A percentile compares a stretch with the other conserved stretches of the same genome.
Conservation (phyloP, 106 monocot species). For the Iris macrosiphon region DNA sequence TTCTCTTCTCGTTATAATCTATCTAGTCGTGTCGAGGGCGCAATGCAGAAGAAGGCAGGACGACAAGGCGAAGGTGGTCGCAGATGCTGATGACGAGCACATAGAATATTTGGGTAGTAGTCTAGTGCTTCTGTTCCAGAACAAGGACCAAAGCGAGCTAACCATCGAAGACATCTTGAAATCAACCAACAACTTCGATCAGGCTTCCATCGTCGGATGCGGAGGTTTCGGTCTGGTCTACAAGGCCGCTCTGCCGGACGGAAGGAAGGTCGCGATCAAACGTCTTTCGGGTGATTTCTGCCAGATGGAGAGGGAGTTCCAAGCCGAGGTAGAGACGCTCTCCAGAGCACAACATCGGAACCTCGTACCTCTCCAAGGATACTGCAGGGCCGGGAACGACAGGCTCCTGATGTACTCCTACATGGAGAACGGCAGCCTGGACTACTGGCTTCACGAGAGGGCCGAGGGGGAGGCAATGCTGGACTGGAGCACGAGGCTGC, state of each 20-base stretch:
- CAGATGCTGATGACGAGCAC: slow-evolving; percentile 12
- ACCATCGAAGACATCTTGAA: slow-evolving; percentile 19
- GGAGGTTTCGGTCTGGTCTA: slow-evolving; percentile 26
- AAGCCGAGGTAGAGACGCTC: slow-evolving; percentile 22
- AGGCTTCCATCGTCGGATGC: slow-evolving; percentile 15
- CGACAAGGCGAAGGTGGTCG: slow-evolving; percentile 14
- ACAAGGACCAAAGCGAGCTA: slow-evolving; percentile 16
- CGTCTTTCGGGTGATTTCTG: slow-evolving; percentile 20
- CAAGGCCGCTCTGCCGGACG: slow-evolving; percentile 17
- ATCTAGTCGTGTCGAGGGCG: slow-evolving; percentile 14
- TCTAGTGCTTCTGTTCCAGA: slow-evolving; percentile 33
- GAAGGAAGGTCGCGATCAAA: slow-evolving; percentile 21
- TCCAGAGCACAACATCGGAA: slow-evolving; percentile 18
- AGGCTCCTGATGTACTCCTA: slow-evolving; percentile 21
- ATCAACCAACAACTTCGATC: slow-evolving; percentile 26
- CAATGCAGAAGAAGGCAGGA: slow-evolving; percentile 5
- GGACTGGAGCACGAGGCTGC: slow-evolving; percentile 11
- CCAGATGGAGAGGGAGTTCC: slow-evolving; percentile 27
- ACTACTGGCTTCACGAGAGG: slow-evolving; percentile 29
- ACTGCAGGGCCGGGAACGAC: slow-evolving; percentile 15
- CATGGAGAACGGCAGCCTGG: slow-evolving; percentile 27
- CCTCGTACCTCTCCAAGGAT: slow-evolving; percentile 22
- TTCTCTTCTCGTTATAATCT: slow-evolving; percentile 14
- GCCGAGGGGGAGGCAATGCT: slow-evolving; percentile 4
- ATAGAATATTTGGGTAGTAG: slow-evolving; percentile 1